phyloP scores from a whole-genome alignment of 306 rosid species.

The Senna tora region DNA sequence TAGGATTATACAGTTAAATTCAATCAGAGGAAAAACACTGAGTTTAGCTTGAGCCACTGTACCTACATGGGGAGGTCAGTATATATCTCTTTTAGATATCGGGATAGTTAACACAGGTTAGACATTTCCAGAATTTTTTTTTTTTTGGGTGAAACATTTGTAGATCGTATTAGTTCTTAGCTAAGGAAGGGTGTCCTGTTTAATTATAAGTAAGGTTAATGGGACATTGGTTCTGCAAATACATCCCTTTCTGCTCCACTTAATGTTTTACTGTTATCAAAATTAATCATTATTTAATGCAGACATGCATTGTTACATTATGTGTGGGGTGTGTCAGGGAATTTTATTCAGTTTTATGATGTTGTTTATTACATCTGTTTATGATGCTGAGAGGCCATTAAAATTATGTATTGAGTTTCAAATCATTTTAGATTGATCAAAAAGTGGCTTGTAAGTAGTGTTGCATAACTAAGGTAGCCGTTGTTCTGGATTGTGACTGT shows the following conservation, averaged over 20 bases:
- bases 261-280: not conserved
- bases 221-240: too few relatives aligned
- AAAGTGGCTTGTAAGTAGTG: not conserved
- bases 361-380: constrained; percentile 1
- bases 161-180: not conserved
- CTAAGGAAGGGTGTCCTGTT: not conserved
- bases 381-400: not conserved
- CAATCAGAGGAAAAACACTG: not conserved
- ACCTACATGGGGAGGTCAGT: not conserved
- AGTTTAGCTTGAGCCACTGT: not conserved
- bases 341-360: constrained; percentile 3
- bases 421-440: not conserved
- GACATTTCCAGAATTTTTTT: not conserved
- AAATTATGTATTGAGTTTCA: not conserved
- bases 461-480: not conserved
- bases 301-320: constrained; percentile 19
- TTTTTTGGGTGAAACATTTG: too few relatives aligned
- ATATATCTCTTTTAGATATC: too few relatives aligned
- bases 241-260: too few relatives aligned
- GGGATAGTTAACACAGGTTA: not conserved
- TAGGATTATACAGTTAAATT: not conserved
- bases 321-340: not conserved
- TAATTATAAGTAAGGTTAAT: not conserved
- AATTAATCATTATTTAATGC: not conserved
- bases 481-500: not conserved